Evolutionary conservation across 2,329 filamentous ascomycete species (phyloP), one percentile per base, ranked within the genome.

Genomic region (Colletotrichum coccodes): DNA sequence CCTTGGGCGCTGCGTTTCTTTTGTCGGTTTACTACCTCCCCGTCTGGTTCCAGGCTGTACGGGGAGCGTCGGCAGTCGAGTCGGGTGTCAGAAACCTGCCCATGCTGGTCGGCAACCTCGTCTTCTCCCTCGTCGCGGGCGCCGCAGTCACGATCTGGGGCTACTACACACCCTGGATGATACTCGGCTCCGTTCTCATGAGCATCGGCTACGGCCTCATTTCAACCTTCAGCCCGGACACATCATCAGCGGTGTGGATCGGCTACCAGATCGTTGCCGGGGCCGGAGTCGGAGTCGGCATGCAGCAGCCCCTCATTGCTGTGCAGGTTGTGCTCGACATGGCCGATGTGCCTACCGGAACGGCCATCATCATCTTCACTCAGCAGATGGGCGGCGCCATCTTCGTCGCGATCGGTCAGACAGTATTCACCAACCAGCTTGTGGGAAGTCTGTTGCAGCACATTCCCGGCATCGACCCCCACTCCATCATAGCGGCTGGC

Each of bases 381-480:
- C 82, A 84, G 72, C 79, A 79, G 0, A 73, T 86, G 0, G 82
- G 81, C 30, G 81, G 82, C 6, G 77, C 82, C 6, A 74, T 89
- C 1, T 88, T 88, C 68, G 81, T 89, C 32, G 82, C 82, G 4
- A 80, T 87, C 28, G 86, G 79, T 1, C 82, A 89, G 70, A 83
- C 82, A 62, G 80, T 89, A 18, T 86, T 89, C 68, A 82, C 80
- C 52, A 86, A 86, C 71, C 75, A 78, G 9, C 79, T 89, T 2
- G 73, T 83, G 23, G 70, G 76, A 12, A 77, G 82, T 46, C 66
- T 86, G 6, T 73, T 71, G 3, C 73, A 74, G n/a, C 72, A 76
- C 56, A 76, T 81, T 3, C 83, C 82, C 0, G 72, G 59, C 0
- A 59, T 84, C 1, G 74, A 82, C 32, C 76, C 80, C 1, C 4